These are phyloP conservation scores for Pseudocercospora pini-densiflorae DNA, from an alignment of 2,329 filamentous ascomycete genomes.

Conservation along the genomic window DNA sequence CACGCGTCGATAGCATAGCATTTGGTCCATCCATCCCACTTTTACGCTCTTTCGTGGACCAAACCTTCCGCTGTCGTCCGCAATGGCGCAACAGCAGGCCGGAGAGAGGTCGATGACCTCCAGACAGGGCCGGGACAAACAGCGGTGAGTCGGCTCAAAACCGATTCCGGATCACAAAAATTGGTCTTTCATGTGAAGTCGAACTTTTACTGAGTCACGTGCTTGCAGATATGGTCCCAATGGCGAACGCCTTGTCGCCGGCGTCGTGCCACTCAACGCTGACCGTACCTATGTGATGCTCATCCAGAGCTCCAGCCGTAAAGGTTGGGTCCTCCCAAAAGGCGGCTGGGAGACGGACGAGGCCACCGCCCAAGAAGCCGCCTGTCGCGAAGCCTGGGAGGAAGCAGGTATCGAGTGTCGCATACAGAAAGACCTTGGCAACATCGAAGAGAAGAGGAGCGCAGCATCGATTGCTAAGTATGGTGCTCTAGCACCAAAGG, in stretches of 20 bases:
- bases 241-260: conserved; percentile 93
- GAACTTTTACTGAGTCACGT: conserved; percentile 27
- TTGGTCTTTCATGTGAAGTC: conserved; percentile 3
- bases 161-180: not conserved
- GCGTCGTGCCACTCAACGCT: conserved; percentile 84
- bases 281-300: conserved; percentile 89
- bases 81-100: conserved; percentile 50
- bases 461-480: conserved; percentile 41
- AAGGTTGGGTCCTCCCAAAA: conserved; percentile 96
- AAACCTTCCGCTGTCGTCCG: conserved; percentile 25
- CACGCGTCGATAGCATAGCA: conserved; percentile 1
- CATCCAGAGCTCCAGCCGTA: conserved; percentile 88
- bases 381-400: conserved; percentile 92
- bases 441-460: conserved; percentile 79
- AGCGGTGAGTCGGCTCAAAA: conserved; percentile 54
- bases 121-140: conserved; percentile 75
- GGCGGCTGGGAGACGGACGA: conserved; percentile 98
- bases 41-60: conserved; percentile 26
- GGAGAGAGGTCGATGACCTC: conserved; percentile 62
- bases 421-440: conserved; percentile 82
- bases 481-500: conserved; percentile 66
- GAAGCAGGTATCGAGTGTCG: conserved; percentile 90
- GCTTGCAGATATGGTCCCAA: conserved; percentile 80
- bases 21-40: conserved; percentile 22
- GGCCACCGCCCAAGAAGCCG: conserved; percentile 80